A percentile compares a stretch with the other conserved stretches of the same genome.
These are phyloP conservation scores for Backusella parvicylindrica DNA, from an alignment of 192 early-diverging fungal genomes.

Conservation along the genomic window DNA sequence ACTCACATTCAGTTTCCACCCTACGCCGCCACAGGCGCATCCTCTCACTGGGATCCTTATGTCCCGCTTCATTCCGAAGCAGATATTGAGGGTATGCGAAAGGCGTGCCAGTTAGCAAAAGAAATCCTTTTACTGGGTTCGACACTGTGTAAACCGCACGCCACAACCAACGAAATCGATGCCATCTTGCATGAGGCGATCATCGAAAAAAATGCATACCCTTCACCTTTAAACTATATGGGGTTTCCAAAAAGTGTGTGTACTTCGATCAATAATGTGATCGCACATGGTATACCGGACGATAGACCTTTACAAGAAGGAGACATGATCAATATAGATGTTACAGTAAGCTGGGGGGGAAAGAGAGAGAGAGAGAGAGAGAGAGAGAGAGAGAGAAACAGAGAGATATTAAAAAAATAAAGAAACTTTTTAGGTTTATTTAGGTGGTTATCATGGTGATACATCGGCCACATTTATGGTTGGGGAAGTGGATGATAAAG, in stretches of 20 bases:
- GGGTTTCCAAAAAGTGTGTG: slow-evolving; percentile 75
- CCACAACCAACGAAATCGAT: slow-evolving; percentile 53
- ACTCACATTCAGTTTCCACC: slow-evolving; percentile 46
- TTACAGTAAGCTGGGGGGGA: slow-evolving; percentile 41
- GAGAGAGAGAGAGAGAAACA: too few relatives aligned
- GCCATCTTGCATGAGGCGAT: slow-evolving; percentile 50
- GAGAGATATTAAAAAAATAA: too few relatives aligned
- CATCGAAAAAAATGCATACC: slow-evolving; percentile 55
- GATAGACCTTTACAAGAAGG: slow-evolving; percentile 55
- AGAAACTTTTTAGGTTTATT: slow-evolving; percentile 36
- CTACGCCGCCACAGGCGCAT: slow-evolving; percentile 54
- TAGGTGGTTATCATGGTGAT: slow-evolving; percentile 72
- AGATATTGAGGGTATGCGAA: slow-evolving; percentile 41
- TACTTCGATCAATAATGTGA: slow-evolving; percentile 82
- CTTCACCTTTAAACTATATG: slow-evolving; percentile 75
- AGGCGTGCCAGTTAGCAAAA: slow-evolving; percentile 54
- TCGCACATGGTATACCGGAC: slow-evolving; percentile 78
- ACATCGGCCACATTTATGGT: slow-evolving; percentile 65
- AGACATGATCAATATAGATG: slow-evolving; percentile 78
- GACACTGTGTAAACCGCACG: slow-evolving; percentile 43
- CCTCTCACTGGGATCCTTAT: slow-evolving; percentile 39
- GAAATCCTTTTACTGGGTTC: slow-evolving; percentile 54
- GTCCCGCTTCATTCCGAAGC: slow-evolving; percentile 39
- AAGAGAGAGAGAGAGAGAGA: neutral
- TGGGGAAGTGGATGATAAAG: slow-evolving; percentile 57